phyloP scores from a whole-genome alignment of 129 eudicot species.

The Deinandra increscens region DNA sequence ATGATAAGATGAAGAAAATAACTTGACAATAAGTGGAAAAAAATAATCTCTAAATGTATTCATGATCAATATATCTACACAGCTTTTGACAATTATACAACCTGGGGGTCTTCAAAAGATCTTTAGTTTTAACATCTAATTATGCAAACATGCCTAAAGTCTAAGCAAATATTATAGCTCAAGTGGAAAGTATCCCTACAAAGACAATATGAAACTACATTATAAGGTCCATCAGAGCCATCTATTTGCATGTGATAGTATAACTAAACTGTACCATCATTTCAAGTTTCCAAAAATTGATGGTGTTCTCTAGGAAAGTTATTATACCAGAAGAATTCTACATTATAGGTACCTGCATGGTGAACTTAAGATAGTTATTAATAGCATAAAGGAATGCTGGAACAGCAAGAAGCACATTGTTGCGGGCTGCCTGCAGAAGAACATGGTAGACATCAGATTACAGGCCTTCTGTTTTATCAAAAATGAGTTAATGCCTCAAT shows the following conservation, averaged over 20 bases:
- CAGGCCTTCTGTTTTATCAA: slow-evolving; percentile 1
- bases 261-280: not conserved
- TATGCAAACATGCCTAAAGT: not conserved
- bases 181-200: not conserved
- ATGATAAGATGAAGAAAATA: no score
- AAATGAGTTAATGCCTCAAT: not conserved
- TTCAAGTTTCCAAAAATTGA: not conserved
- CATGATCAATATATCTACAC: no score
- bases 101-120: not conserved
- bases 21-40: not conserved
- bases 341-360: slow-evolving; percentile 77
- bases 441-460: slow-evolving; percentile 13
- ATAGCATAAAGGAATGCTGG: slow-evolving; percentile 97
- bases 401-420: slow-evolving; percentile 93
- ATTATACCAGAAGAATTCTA: slow-evolving; percentile 11
- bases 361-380: slow-evolving; percentile 92
- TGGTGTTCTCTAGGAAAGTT: not conserved
- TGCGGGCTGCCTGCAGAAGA: slow-evolving; percentile 92
- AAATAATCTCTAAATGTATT: not conserved
- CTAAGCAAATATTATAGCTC: not conserved
- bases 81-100: not conserved
- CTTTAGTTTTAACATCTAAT: not conserved
- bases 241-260: slow-evolving; percentile 8
- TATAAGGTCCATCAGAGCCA: slow-evolving; percentile 5
- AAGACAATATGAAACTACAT: not conserved